Evolutionary conservation across 75 land plant genomes (phyloP).

Genomic region (Ceratopteris richardii): DNA sequence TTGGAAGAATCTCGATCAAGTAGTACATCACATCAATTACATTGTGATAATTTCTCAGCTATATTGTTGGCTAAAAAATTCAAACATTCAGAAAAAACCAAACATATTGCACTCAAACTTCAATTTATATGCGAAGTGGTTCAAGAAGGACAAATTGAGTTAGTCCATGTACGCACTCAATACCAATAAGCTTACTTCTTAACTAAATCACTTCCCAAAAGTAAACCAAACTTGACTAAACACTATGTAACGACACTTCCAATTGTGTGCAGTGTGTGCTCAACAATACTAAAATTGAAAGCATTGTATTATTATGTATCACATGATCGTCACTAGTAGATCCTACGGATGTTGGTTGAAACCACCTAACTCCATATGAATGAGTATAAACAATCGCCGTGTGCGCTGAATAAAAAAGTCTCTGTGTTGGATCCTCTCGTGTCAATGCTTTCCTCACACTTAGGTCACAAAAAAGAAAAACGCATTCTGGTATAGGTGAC

Average conservation of each 20-base stretch:
- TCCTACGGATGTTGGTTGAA: no score
- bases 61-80: conserved; percentile 6
- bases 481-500: no score
- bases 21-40: no score
- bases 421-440: neutral
- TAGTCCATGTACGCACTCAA: neutral
- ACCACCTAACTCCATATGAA: neutral
- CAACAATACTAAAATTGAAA: neutral
- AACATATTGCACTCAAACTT: no score
- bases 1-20: conserved; percentile 1
- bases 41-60: conserved; percentile 1
- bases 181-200: neutral
- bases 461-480: no score
- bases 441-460: neutral
- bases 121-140: no score
- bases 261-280: neutral
- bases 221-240: neutral
- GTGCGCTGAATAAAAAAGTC: neutral
- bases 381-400: neutral
- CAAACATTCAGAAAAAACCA: no score
- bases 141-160: conserved; percentile 3
- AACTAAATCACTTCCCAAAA: neutral
- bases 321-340: no score
- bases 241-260: neutral
- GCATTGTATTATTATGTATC: no score